Evolutionary conservation across 2,329 filamentous ascomycete genomes (phyloP).

Genomic region (Diaporthe citriasiana): DNA sequence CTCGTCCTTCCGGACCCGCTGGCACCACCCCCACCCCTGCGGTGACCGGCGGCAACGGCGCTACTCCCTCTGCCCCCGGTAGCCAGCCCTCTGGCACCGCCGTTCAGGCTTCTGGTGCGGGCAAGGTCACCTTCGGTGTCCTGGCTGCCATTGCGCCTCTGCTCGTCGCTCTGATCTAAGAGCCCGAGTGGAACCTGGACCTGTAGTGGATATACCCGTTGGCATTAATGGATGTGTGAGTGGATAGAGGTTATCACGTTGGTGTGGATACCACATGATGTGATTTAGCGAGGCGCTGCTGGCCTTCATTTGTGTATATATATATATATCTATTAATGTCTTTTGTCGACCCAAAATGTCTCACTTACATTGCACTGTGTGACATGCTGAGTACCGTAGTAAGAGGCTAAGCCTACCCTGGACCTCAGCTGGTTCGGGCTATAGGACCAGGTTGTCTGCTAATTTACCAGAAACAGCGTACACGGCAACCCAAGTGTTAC

Average conservation of each 20-base stretch:
- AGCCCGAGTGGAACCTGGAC: neutral
- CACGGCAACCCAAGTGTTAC: neutral
- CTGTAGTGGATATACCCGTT: slow-evolving; percentile 11
- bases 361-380: neutral
- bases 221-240: slow-evolving; percentile 21
- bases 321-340: slow-evolving; percentile 36
- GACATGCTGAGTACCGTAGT: neutral
- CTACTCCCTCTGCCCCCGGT: slow-evolving; percentile 19
- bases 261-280: slow-evolving; percentile 35
- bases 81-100: slow-evolving; percentile 9
- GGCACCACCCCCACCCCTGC: slow-evolving; percentile 10
- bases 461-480: neutral
- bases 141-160: slow-evolving; percentile 40
- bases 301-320: slow-evolving; percentile 37
- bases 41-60: slow-evolving; percentile 16
- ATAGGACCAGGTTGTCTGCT: neutral
- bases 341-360: slow-evolving; percentile 11
- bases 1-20: slow-evolving; percentile 30
- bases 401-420: neutral
- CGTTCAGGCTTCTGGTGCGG: slow-evolving; percentile 38
- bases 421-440: neutral
- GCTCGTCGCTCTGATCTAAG: slow-evolving; percentile 41
- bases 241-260: neutral
- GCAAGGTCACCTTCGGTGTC: slow-evolving; percentile 41
- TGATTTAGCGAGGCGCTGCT: slow-evolving; percentile 31